phyloP scores from a whole-genome alignment of 1,284 basidiomycete genomes.

The Ceratobasidium sp. region DNA sequence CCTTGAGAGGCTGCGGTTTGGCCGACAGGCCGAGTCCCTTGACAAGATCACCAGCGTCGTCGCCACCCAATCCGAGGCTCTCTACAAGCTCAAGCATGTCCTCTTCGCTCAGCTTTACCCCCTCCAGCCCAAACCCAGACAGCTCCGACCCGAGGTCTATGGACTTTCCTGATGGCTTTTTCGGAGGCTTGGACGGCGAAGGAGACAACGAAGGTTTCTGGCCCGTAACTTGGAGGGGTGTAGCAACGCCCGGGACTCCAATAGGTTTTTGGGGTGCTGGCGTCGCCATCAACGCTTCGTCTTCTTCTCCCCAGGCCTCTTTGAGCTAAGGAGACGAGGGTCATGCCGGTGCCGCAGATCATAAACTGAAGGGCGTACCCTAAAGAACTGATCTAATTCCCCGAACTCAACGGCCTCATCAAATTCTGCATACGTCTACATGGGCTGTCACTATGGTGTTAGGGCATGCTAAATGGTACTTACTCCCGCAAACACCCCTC shows the following conservation, averaged over 20 bases:
- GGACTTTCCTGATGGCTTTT: slow-evolving; percentile 59
- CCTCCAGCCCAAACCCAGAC: slow-evolving; percentile 69
- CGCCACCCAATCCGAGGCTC: slow-evolving; percentile 73
- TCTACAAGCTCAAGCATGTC: slow-evolving; percentile 71
- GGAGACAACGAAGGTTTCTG: slow-evolving; percentile 63
- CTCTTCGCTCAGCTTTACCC: slow-evolving; percentile 75
- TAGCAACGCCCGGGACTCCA: slow-evolving; percentile 76
- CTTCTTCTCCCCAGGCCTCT: slow-evolving; percentile 66
- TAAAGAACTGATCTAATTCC: slow-evolving; percentile 72
- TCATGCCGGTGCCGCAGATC: not conserved
- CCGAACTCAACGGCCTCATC: slow-evolving; percentile 81
- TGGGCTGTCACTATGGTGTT: not conserved
- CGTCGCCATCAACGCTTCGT: slow-evolving; percentile 59
- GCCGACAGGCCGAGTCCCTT: slow-evolving; percentile 57
- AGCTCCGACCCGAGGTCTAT: slow-evolving; percentile 72
- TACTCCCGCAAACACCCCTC: slow-evolving; percentile 67
- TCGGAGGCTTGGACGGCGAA: slow-evolving; percentile 47
- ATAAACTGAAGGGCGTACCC: slow-evolving; percentile 45
- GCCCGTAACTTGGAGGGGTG: slow-evolving; percentile 76
- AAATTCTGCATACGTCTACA: slow-evolving; percentile 63
- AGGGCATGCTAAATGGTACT: slow-evolving; percentile 49
- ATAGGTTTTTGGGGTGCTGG: slow-evolving; percentile 62
- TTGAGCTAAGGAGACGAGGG: slow-evolving; percentile 53
- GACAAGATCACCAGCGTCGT: slow-evolving; percentile 72
- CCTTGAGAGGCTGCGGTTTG: slow-evolving; percentile 8